Evolutionary conservation across 2,329 filamentous ascomycete species (phyloP), one percentile per base, ranked within the genome.

Genomic region (Trichoderma afroharzianum): DNA sequence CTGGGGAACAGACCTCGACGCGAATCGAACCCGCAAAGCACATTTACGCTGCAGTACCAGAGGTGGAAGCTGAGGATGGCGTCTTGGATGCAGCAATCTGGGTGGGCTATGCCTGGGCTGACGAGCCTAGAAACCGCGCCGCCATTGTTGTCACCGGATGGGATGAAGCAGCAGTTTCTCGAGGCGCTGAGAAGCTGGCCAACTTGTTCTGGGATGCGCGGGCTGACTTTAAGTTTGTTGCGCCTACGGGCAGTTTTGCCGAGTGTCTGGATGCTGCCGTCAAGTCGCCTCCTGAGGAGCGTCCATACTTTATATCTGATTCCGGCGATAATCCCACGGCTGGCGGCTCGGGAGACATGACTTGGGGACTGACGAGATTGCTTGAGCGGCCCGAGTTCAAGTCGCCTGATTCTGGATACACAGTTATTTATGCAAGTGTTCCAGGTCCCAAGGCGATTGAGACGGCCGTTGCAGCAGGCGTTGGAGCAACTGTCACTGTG

Each of bases 91-190:
- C 85, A 0, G 85, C 85, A 0, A 81, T 88, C 32, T 88, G 86
- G 86, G 86, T 88, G 0, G 86, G 86, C 2, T 88, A 88, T 73
- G 83, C 86, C 1, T 88, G 86, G 86, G 86, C 86, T 0, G 86
- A 88, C 72, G 86, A 87, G 75, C 85, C 84, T 26, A 81, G 86
- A 24, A 86, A 87, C 71, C 81, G 83, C 7, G 86, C 85, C 0
- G 83, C 78, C 2, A 81, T 87, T 3, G 81, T 87, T 5, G 85
- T 85, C 0, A 87, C 85, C 0, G 86, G 86, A 12, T 87, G 85
- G 85, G 80, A 86, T 58, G 73, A 80, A 63, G 73, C 76, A 1
- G 78, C 79, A 0, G 80, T 85, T 2, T 75, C 78, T 0, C 72
- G 72, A 1, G 82, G 83, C 3, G 85, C 85, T 0, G 81, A 86